Evolutionary conservation across 495 filamentous ascomycete species (phyloP), one percentile per base, ranked within the genome.

Genomic region (Corynascus novoguineensis): DNA sequence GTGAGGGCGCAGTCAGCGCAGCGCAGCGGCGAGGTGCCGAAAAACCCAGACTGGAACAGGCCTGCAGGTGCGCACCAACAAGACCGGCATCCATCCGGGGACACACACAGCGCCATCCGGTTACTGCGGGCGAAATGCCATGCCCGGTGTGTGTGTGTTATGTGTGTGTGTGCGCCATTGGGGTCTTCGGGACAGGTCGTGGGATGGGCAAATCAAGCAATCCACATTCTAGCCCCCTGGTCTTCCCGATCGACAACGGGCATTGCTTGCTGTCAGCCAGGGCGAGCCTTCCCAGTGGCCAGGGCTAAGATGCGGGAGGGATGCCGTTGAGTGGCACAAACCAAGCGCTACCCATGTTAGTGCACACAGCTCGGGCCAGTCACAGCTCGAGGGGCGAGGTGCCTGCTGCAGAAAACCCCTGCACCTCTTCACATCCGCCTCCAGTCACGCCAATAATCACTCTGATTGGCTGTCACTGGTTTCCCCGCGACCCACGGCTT

Each of bases 161-260:
- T n/a, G n/a, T n/a, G n/a, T n/a, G n/a, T n/a, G 49, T 59, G 57
- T 59, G 56, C 53, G 35, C 17, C 49, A 59, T 59, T 59, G 57
- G 57, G 50, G 42, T 4, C 9, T 17, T 34, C 47, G 32, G 35
- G 28, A 41, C 27, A 51, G 15, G 31, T 32, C 48, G 48, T 29
- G 48, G 15, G 19, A 50, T 50, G 48, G 31, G 48, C 32, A 35
- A 50, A 22, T n/a, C 10, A 41, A 41, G 31, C 17, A 21, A 50
- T 50, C 24, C 28, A 15, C 22, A 27, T 22, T 17, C 12, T 19
- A 17, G 10, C 19, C 32, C 19, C n/a, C n/a, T n/a, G n/a, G n/a
- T n/a, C n/a, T n/a, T n/a, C 48, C 31, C 31, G 48, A 50, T 50
- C 48, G 17, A 1, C 48, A 32, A 25, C 2, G 22, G 15, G 38